Percentiles rank a stretch among this genome's conserved stretches.
Conservation (phyloP, 371 early-diverging fungal genomes). For the Zopfochytrium polystomum region DNA sequence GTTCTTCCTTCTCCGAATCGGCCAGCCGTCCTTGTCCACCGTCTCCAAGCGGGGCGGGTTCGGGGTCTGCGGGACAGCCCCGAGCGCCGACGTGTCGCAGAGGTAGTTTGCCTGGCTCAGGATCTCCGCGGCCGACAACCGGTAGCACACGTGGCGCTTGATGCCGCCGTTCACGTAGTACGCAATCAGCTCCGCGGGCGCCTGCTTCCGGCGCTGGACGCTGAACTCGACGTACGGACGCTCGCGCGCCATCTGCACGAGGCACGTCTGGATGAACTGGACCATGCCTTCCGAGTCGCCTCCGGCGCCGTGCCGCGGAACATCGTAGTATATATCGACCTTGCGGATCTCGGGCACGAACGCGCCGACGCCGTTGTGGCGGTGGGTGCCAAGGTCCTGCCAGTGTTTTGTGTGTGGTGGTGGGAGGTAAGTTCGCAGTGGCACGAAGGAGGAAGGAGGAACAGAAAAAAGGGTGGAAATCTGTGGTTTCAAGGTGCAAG, state of each 20-base stretch:
- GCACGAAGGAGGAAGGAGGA: no score
- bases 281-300: constrained; percentile 47
- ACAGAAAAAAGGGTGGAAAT: no score
- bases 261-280: constrained; percentile 30
- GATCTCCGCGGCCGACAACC: constrained; percentile 21
- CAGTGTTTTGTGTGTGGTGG: no score
- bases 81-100: constrained; percentile 31
- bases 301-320: constrained; percentile 36
- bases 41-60: constrained; percentile 12
- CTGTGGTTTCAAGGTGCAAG: no score
- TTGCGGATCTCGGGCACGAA: constrained; percentile 42
- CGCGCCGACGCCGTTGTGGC: constrained; percentile 34
- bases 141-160: constrained; percentile 18
- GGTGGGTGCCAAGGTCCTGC: constrained; percentile 31
- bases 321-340: constrained; percentile 37
- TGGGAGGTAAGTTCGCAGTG: no score
- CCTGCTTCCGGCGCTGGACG: constrained; percentile 22
- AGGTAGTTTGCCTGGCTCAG: constrained; percentile 25
- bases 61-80: constrained; percentile 7
- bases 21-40: constrained; percentile 1
- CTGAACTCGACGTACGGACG: constrained; percentile 41
- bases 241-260: constrained; percentile 24
- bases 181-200: constrained; percentile 35
- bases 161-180: constrained; percentile 32
- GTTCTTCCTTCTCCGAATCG: constrained; percentile 10